A percentile compares a stretch with the other conserved stretches of the same genome.
phyloP scores from a whole-genome alignment of 2,329 filamentous ascomycete species.

The Parastagonospora avenae region DNA sequence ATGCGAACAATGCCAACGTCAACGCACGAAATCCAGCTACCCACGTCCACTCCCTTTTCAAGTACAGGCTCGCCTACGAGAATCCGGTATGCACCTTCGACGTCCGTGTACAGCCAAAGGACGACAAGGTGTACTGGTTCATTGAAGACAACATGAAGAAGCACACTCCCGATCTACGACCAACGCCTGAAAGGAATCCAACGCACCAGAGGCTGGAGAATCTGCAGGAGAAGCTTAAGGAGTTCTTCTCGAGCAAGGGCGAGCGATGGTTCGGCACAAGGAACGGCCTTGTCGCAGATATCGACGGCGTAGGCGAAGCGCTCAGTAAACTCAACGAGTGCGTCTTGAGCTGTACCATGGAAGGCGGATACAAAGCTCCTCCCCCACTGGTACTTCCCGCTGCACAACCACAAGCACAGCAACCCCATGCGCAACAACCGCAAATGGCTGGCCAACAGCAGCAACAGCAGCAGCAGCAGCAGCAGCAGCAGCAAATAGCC shows the following conservation, averaged over 20 bases:
- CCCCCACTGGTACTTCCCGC: conserved; percentile 15
- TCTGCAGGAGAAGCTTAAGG: conserved; percentile 39
- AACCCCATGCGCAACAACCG: conserved; percentile 8
- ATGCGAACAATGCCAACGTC: conserved; percentile 51
- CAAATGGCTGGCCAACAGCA: conserved; percentile 10
- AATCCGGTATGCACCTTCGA: conserved; percentile 50
- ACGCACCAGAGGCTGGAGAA: conserved; percentile 36
- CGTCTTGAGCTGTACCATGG: conserved; percentile 42
- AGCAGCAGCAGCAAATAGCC: conserved; percentile 6
- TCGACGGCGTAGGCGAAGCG: conserved; percentile 42
- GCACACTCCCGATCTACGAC: conserved; percentile 25
- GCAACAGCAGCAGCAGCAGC: conserved; percentile 10
- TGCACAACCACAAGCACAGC: conserved; percentile 4
- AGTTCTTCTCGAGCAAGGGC: conserved; percentile 36
- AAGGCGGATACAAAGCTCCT: conserved; percentile 30
- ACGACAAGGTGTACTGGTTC: conserved; percentile 45
- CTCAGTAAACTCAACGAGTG: conserved; percentile 46
- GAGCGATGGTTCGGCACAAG: conserved; percentile 47
- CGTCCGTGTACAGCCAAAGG: conserved; percentile 38
- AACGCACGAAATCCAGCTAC: conserved; percentile 33
- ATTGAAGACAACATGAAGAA: conserved; percentile 41
- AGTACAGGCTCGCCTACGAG: conserved; percentile 48
- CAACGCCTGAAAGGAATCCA: conserved; percentile 28
- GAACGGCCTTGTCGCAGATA: conserved; percentile 44
- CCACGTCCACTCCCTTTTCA: conserved; percentile 40